Base-by-base conservation (phyloP, 2,329 filamentous ascomycete genomes). In the Colletotrichum liriopes region DNA sequence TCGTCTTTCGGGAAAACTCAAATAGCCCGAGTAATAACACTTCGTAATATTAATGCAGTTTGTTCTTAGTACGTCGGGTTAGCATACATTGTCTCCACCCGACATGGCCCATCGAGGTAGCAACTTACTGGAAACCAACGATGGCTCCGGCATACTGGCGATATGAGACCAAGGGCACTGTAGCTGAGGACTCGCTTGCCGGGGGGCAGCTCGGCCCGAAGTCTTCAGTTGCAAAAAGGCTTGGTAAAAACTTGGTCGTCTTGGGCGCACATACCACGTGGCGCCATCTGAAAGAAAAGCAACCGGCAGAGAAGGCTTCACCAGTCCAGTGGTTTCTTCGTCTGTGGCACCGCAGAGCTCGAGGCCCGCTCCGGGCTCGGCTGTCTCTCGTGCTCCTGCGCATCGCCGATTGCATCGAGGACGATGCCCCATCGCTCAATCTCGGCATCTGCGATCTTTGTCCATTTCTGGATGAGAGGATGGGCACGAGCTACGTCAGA, bases 391-490 rank as follows among this genome's bases (percentile, higher is more conserved):
- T 84, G 81, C 65, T 81, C 77, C 11, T 80, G 79, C 74, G 83
- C 71, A n/a, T 69, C 71, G 49, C 67, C 73, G 47, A 74, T 69
- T 20, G 84, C 73, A 6, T 75, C 71, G 45, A 75, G 71, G 43
- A 82, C 75, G 72, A 84, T 81, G 52, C 77, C 77, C 83, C 82
- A 84, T 58, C 75, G 39, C 52, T 66, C 67, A 23, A 81, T 65
- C 71, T 82, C 79, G 61, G 77, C 76, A 20, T 82, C 78, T 35
- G 80, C 76, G 29, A 79, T 47, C 60, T 56, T 58, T 43, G 83
- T 83, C 93, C 93, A 95, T 79, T 87, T 91, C 70, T 76, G 81
- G 49, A 95, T 79, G 61, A 94, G 75, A 47, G 93, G 93, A 81
- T 95, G 93, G 35, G 89, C 87, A 49, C 83, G 84, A 1, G 92